Base-by-base conservation (phyloP, 345 rosid genomes). In the Carallia pectinifolia region DNA sequence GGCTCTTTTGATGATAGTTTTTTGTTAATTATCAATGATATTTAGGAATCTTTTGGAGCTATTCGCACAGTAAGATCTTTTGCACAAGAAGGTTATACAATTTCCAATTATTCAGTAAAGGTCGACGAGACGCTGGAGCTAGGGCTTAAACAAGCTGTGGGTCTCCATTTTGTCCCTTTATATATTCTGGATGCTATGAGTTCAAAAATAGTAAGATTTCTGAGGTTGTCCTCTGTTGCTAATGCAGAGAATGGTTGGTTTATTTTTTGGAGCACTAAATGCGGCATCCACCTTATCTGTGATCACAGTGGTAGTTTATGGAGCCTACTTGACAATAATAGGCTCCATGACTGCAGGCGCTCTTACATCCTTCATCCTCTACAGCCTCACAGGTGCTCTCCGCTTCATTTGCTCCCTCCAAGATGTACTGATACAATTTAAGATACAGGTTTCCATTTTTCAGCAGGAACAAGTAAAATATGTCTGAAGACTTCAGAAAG, bases 41-140 rank as follows among this genome's bases (percentile, higher is more conserved):
- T 81, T 29, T 72, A 94, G 98, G 98, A 94, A 85, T 87, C 96
- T 73, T 91, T 94, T 83, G 97, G 98, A 13, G 97, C 98, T 61
- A 83, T 91, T 75, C 89, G 96, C 67, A 94, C 98, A 0, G 97
- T 94, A 59, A 86, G 98, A 81, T 88, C 98, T 72, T 91, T 94
- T 79, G 97, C 98, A 15, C 92, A 91, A 81, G 97, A 94, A 85
- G 56, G 70, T 63, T 79, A 76, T 66, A 87, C 88, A 72, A 82
- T 85, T 61, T 87, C 95, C 62, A 81, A 76, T 54, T 94, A 94
- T 80, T 84, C 95, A 1, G 79, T 85, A 66, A 88, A 94, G 85
- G 98, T 94, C 7, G 93, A 91, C 53, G 97, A 88, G 77, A 91
- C 98, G 34, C 73, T 94, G 71, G 82, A 81, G 69, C 86, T 94